Evolutionary conservation across 257 asterid species (phyloP).

Genomic region (Knoxia roxburghii): DNA sequence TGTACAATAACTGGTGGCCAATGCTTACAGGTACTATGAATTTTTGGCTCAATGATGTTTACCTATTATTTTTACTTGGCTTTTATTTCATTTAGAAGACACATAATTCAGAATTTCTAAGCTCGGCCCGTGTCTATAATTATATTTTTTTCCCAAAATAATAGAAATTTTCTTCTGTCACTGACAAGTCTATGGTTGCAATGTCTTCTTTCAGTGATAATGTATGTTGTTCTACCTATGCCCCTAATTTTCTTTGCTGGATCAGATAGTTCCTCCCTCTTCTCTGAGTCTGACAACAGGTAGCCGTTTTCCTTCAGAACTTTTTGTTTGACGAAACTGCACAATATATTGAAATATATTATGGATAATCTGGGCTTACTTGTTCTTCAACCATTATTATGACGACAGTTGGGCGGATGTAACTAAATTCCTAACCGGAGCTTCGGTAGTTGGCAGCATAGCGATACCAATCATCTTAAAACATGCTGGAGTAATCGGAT

Average conservation of each 20-base stretch:
- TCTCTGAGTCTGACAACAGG: constrained; percentile 62
- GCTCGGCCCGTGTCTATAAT: neutral
- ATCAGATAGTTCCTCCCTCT: constrained; percentile 55
- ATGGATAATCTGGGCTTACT: constrained; percentile 6
- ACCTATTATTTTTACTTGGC: neutral
- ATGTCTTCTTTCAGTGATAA: constrained; percentile 51
- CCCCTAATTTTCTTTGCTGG: constrained; percentile 88
- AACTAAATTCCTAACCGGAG: constrained; percentile 82
- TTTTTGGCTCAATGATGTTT: neutral
- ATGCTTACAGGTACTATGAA: constrained; percentile 69
- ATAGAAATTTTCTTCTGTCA: neutral
- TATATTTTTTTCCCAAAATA: neutral
- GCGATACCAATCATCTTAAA: constrained; percentile 82
- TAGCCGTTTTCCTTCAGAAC: constrained; percentile 20
- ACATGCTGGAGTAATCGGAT: constrained; percentile 84
- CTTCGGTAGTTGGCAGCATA: constrained; percentile 81
- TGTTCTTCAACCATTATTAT: constrained; percentile 5
- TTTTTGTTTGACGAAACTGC: neutral
- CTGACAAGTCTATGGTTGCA: constrained; percentile 8
- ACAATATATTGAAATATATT: neutral
- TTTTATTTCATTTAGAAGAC: neutral
- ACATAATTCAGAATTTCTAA: neutral
- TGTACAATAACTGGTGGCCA: constrained; percentile 96
- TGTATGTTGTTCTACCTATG: constrained; percentile 89
- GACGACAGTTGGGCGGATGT: constrained; percentile 87